Conservation (phyloP, 2,329 filamentous ascomycete species). For the Trichoderma semiorbis region DNA sequence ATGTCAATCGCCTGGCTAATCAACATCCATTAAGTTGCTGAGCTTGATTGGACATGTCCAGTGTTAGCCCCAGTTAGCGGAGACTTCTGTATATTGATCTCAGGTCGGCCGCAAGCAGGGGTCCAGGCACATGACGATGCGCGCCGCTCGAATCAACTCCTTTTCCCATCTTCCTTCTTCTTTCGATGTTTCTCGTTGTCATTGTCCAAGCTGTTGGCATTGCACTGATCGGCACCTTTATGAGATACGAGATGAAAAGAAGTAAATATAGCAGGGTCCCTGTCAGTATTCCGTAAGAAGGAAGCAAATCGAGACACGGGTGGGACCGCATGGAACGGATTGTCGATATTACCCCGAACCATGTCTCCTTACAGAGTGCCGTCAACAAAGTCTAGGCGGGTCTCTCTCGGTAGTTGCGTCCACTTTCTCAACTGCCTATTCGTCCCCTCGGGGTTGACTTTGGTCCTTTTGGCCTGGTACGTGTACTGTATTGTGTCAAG, state of each 20-base stretch:
- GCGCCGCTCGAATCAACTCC: neutral
- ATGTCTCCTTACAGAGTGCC: neutral
- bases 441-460: neutral
- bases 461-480: neutral
- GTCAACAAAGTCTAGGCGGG: neutral
- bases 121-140: conserved; percentile 11
- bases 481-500: neutral
- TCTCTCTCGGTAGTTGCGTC: conserved; percentile 5
- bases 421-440: neutral
- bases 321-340: neutral
- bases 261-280: neutral
- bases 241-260: neutral
- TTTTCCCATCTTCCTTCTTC: neutral
- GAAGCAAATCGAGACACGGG: neutral
- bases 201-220: neutral
- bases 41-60: conserved; percentile 5
- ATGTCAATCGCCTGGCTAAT: neutral
- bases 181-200: neutral
- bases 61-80: neutral
- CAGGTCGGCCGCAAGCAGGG: neutral
- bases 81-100: neutral
- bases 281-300: neutral
- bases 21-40: neutral
- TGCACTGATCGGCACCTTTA: neutral
- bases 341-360: conserved; percentile 8